Conservation (phyloP, 495 filamentous ascomycete genomes). For the Lasiosphaeria hispida region DNA sequence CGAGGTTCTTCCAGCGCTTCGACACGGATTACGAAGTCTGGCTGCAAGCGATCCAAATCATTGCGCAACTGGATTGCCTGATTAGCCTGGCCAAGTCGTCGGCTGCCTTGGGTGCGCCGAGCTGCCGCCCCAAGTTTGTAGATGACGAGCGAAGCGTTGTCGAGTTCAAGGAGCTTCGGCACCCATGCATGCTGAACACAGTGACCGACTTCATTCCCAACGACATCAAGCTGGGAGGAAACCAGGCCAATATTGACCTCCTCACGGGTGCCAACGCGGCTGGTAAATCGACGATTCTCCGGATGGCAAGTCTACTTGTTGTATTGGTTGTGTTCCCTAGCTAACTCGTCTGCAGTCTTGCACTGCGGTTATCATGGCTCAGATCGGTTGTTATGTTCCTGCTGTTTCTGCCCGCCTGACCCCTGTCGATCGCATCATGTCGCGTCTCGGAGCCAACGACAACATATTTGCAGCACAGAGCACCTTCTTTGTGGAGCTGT, state of each 20-base stretch:
- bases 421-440: slow-evolving; percentile 97
- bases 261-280: slow-evolving; percentile 97
- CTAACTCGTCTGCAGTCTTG: slow-evolving; percentile 56
- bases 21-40: slow-evolving; percentile 84
- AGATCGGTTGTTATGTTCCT: slow-evolving; percentile 92
- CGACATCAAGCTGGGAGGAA: slow-evolving; percentile 83
- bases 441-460: slow-evolving; percentile 94
- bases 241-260: slow-evolving; percentile 77
- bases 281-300: slow-evolving; percentile 95
- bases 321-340: slow-evolving; percentile 2
- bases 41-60: slow-evolving; percentile 80
- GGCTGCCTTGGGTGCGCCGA: slow-evolving; percentile 73
- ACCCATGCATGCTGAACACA: slow-evolving; percentile 87
- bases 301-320: slow-evolving; percentile 66
- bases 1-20: slow-evolving; percentile 81
- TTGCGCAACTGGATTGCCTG: slow-evolving; percentile 91
- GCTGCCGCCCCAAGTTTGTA: slow-evolving; percentile 84
- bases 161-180: slow-evolving; percentile 87
- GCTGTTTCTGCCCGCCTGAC: slow-evolving; percentile 81
- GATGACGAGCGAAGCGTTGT: slow-evolving; percentile 80
- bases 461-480: slow-evolving; percentile 98
- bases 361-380: slow-evolving; percentile 96
- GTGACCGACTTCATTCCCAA: slow-evolving; percentile 97
- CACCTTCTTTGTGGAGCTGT: slow-evolving; percentile 97
- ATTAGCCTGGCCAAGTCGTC: slow-evolving; percentile 91